phyloP scores from a whole-genome alignment of 1,284 basidiomycete genomes.

The Sanghuangporus sanghuang region DNA sequence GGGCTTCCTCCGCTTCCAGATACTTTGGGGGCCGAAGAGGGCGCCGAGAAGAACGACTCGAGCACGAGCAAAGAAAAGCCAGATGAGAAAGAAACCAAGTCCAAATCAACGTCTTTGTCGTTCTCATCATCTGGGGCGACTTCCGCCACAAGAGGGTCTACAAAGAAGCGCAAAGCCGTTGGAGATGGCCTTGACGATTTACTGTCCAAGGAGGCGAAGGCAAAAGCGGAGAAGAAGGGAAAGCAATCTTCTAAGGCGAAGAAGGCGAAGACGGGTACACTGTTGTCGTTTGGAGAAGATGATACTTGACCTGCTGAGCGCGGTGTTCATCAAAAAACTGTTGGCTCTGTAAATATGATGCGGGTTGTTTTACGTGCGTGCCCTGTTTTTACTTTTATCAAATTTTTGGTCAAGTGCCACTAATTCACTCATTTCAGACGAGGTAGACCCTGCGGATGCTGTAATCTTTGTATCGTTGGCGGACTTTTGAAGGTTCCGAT shows the following conservation, averaged over 20 bases:
- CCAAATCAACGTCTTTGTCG: slow-evolving; percentile 29
- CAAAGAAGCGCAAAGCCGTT: slow-evolving; percentile 36
- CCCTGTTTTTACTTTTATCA: not conserved
- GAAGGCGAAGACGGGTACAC: slow-evolving; percentile 38
- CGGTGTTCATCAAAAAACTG: not conserved
- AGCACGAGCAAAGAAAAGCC: slow-evolving; percentile 6
- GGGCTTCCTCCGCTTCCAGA: slow-evolving; percentile 40
- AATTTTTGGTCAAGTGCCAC: not conserved
- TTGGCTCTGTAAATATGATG: not conserved
- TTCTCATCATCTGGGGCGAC: slow-evolving; percentile 36
- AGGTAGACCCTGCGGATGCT: not conserved
- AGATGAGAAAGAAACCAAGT: slow-evolving; percentile 12
- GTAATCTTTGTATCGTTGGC: not conserved
- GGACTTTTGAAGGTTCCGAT: not conserved
- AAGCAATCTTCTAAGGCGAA: slow-evolving; percentile 45
- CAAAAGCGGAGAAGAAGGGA: slow-evolving; percentile 26
- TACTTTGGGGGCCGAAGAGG: slow-evolving; percentile 6
- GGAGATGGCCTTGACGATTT: slow-evolving; percentile 23
- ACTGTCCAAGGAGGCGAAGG: slow-evolving; percentile 4
- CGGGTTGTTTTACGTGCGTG: not conserved
- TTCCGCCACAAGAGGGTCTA: slow-evolving; percentile 20
- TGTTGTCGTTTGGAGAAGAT: slow-evolving; percentile 56
- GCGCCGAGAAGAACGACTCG: slow-evolving; percentile 19
- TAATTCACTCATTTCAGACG: not conserved
- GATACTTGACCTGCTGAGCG: slow-evolving; percentile 11